Conservation (phyloP, 352 stramenopile genomes). For the Bremia lactucae region DNA sequence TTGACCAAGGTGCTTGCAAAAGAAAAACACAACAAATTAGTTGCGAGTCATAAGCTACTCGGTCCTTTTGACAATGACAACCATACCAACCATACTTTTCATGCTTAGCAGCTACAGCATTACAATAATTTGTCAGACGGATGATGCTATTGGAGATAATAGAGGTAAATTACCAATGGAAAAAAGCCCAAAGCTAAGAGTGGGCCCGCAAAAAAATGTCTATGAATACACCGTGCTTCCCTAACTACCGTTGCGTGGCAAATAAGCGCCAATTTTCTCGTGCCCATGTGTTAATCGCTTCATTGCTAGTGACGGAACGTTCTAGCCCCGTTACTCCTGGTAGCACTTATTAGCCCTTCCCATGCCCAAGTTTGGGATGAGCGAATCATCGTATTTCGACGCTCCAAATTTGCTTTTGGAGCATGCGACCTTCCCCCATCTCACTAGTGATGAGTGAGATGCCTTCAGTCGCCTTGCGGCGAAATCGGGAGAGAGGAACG, state of each 20-base stretch:
- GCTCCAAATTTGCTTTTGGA: no score
- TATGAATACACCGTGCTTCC: conserved; percentile 70
- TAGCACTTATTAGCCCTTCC: no score
- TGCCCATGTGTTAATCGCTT: conserved; percentile 57
- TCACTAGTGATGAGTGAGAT: no score
- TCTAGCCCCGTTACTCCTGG: no score
- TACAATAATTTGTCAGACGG: conserved; percentile 1
- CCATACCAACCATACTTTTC: conserved; percentile 70
- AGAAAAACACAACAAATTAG: no score
- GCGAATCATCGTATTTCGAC: no score
- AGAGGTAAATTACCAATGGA: conserved; percentile 38
- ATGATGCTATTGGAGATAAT: neutral
- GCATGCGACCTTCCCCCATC: no score
- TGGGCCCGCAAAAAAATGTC: conserved; percentile 64
- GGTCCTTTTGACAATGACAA: conserved; percentile 66
- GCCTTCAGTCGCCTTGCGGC: no score
- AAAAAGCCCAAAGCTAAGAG: conserved; percentile 69
- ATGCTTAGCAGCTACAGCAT: conserved; percentile 51
- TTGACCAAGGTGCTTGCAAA: no score
- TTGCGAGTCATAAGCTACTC: no score
- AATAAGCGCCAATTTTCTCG: conserved; percentile 47
- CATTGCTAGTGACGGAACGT: conserved; percentile 40
- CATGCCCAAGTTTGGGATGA: no score
- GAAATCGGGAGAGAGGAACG: no score
- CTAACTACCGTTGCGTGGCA: conserved; percentile 79